phyloP scores from a whole-genome alignment of 306 rosid species.

The Medicago arabica region DNA sequence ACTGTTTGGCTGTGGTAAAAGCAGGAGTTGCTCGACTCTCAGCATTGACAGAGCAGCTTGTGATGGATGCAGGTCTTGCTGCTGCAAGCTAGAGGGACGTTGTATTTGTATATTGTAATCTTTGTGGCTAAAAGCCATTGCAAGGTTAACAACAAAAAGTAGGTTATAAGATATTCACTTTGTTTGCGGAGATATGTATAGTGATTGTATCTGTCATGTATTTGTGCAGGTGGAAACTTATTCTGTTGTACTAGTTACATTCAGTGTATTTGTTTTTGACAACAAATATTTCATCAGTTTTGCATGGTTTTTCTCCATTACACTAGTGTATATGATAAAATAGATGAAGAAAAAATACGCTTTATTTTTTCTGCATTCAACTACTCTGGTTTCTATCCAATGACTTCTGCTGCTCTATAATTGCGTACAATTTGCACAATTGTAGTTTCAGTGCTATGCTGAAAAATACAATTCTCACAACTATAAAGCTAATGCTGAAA shows the following conservation, averaged over 20 bases:
- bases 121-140: conserved; percentile 18
- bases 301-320: conserved; percentile 5
- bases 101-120: conserved; percentile 9
- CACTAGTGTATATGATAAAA: not conserved
- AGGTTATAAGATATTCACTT: conserved; percentile 34
- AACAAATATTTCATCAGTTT: not conserved
- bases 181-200: conserved; percentile 33
- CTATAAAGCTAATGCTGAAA: not conserved
- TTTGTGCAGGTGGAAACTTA: conserved; percentile 31
- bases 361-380: not conserved
- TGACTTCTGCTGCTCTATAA: too few relatives aligned
- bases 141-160: conserved; percentile 16
- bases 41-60: conserved; percentile 73
- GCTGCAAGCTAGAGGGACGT: conserved; percentile 42
- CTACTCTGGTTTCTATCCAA: not conserved
- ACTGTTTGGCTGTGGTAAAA: conserved; percentile 55
- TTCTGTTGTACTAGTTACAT: conserved; percentile 33
- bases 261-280: conserved; percentile 17
- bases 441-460: too few relatives aligned
- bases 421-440: not conserved
- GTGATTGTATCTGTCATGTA: conserved; percentile 11
- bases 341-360: not conserved
- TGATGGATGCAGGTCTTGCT: conserved; percentile 69
- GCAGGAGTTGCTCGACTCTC: conserved; percentile 67
- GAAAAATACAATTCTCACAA: not conserved